A percentile compares a stretch with the other conserved stretches of the same genome.
These are phyloP conservation scores for Boletus vermiculosoides DNA, from an alignment of 768 basidiomycete species.

Conservation along the genomic window DNA sequence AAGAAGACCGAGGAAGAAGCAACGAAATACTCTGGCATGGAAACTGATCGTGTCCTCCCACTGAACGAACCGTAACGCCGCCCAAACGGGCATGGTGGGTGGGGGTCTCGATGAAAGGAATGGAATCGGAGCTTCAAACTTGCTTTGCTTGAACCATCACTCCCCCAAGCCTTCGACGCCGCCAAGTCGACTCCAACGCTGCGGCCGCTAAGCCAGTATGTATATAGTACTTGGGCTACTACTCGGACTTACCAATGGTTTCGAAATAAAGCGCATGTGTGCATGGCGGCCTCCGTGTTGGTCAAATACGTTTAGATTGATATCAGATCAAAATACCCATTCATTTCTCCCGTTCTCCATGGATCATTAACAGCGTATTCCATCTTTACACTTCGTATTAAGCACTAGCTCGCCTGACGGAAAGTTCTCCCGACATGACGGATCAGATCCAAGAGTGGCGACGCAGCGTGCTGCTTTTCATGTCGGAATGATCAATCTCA, in stretches of 20 bases:
- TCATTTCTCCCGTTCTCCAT: neutral
- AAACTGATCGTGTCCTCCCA: conserved; percentile 18
- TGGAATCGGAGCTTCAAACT: conserved; percentile 15
- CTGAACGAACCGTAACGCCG: neutral
- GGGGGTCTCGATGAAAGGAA: neutral
- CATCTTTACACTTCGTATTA: neutral
- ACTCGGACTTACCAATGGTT: too few relatives aligned
- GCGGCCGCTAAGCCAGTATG: neutral
- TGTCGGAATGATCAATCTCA: neutral
- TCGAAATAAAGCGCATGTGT: neutral
- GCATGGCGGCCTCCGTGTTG: neutral
- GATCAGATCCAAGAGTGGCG: neutral
- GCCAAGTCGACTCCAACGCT: neutral
- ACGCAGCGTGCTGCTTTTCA: neutral
- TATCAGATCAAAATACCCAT: neutral
- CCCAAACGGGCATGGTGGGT: neutral
- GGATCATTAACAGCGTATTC: neutral
- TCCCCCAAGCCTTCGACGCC: neutral
- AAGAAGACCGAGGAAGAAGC: conserved; percentile 5
- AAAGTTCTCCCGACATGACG: neutral
- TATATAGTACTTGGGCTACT: neutral
- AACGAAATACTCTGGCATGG: conserved; percentile 15
- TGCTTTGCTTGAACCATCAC: neutral
- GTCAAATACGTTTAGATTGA: neutral
- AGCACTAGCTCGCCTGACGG: neutral